Percentiles rank a stretch among this genome's conserved stretches.
Evolutionary conservation across 2,329 filamentous ascomycete species (phyloP).

Genomic region (Zasmidium cellare): DNA sequence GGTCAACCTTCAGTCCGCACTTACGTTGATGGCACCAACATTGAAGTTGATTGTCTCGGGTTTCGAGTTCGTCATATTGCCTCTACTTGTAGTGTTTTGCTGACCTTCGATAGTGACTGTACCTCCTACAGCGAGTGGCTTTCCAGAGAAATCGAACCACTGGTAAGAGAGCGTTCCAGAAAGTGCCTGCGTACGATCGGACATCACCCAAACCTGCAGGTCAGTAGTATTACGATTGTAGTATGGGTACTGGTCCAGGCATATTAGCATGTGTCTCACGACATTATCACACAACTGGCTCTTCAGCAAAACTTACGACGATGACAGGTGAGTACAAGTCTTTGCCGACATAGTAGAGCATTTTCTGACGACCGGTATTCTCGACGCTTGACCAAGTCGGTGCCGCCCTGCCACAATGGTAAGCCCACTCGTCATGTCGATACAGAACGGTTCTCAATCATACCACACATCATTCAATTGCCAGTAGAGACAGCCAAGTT

Average conservation of each 20-base stretch:
- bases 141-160: constrained; percentile 54
- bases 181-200: constrained; percentile 55
- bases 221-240: constrained; percentile 51
- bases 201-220: constrained; percentile 57
- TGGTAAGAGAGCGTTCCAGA: constrained; percentile 47
- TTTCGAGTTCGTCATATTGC: constrained; percentile 18
- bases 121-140: constrained; percentile 38
- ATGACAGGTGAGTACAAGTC: constrained; percentile 59
- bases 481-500: constrained; percentile 63
- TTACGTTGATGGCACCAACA: neutral
- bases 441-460: neutral
- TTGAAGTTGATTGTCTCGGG: neutral
- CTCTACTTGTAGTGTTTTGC: neutral
- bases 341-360: constrained; percentile 58
- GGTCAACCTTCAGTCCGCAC: neutral
- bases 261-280: neutral
- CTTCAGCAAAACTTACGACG: constrained; percentile 31
- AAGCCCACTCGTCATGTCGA: neutral
- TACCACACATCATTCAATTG: constrained; percentile 58
- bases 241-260: constrained; percentile 43
- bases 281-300: neutral
- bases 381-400: constrained; percentile 64
- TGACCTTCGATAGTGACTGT: constrained; percentile 21
- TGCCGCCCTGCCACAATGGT: constrained; percentile 41
- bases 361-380: constrained; percentile 62